phyloP scores from a whole-genome alignment of 306 rosid genomes.

The Trifolium subterraneum region DNA sequence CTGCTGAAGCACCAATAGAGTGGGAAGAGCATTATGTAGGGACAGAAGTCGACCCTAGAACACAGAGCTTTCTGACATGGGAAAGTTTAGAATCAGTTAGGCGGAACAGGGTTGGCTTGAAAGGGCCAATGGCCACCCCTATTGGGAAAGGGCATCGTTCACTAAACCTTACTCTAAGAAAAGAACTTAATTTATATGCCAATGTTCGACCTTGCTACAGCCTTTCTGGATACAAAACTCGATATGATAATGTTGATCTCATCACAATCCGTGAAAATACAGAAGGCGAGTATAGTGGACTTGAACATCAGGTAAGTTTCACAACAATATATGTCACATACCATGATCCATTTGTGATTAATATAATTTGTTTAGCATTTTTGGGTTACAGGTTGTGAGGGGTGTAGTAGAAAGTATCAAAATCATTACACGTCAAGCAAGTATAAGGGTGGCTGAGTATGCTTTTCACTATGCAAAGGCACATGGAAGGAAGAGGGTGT shows the following conservation, averaged over 20 bases:
- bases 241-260: conserved; percentile 87
- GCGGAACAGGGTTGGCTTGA: conserved; percentile 83
- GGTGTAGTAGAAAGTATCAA: conserved; percentile 99
- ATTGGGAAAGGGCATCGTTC: conserved; percentile 99
- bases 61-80: conserved; percentile 96
- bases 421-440: conserved; percentile 97
- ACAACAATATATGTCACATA: not conserved
- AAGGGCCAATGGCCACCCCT: conserved; percentile 99
- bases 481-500: conserved; percentile 94
- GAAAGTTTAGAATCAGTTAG: conserved; percentile 95
- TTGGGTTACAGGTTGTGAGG: conserved; percentile 82
- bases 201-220: conserved; percentile 97
- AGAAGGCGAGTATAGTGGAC: conserved; percentile 98
- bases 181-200: conserved; percentile 95
- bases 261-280: conserved; percentile 98
- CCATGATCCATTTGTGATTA: conserved; percentile 23
- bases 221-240: conserved; percentile 93
- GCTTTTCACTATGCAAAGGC: conserved; percentile 96
- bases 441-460: conserved; percentile 98
- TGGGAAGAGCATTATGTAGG: conserved; percentile 98
- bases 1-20: conserved; percentile 86
- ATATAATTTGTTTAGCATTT: conserved; percentile 37
- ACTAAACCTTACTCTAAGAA: conserved; percentile 93
- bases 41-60: conserved; percentile 77
- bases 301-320: conserved; percentile 92